Evolutionary conservation across 305 asterid species (phyloP), one percentile per base, ranked within the genome.

Genomic region (Rubia occidens): DNA sequence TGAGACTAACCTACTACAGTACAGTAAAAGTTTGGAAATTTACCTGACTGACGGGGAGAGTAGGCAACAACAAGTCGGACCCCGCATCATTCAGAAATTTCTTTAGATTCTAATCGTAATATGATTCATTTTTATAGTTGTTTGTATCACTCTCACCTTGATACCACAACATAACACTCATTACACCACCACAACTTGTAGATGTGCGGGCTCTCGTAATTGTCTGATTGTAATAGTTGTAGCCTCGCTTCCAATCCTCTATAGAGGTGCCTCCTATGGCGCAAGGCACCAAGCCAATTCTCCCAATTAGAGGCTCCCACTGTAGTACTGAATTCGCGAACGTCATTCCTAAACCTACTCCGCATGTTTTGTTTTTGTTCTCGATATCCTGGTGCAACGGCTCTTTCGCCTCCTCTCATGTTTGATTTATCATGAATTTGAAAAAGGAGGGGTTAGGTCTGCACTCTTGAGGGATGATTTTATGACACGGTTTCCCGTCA

Each of bases 131-230:
- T 7, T 2, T 8, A 44, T 0, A 3, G 2, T 44, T 8, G 14
- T 8, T 0, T 3, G 86, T 72, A 11, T 87, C 95, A n/a, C 87
- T 83, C 82, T 86, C 93, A 0, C 96, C 96, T 72, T 89, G 93
- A 69, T 86, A 89, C 95, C 96, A 89, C 2, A 86, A 61, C n/a
- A 90, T 18, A 0, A 81, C 88, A 69, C 73, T 70, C 17, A 86
- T 60, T 0, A 58, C 63, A 3, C 88, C 88, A 1, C 86, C 87
- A 0, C 85, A 82, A 32, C 79, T 76, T 32, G 65, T 8, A 1
- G 84, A 86, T 9, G 81, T 51, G 39, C 20, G 13, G 6, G 74
- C 69, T 62, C 69, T 71, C 4, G 6, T n/a, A 17, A 71, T 39
- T 63, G 61, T 2, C 5, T 47, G 43, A 6, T 71, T 20, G 20